Evolutionary conservation across 495 filamentous ascomycete species (phyloP), one percentile per base, ranked within the genome.

Genomic region (Arthonia radiata): DNA sequence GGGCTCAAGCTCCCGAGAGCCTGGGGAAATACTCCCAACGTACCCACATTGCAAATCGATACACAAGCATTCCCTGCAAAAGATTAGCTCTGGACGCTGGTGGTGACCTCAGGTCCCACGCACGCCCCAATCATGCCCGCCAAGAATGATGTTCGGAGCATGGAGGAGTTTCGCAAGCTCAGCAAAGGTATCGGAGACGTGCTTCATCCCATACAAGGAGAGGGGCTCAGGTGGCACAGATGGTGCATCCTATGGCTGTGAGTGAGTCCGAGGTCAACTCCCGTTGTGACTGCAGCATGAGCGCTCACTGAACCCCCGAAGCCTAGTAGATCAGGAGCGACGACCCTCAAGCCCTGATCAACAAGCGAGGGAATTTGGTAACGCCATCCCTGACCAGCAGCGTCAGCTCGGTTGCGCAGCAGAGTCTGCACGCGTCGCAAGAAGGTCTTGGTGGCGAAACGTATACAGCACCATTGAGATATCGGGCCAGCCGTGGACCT

Each of bases 101-200:
- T 17, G 13, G 21, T 12, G 3, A 22, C 2, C 9, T 16, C 8
- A 15, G 13, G 61, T 33, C 10, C 46, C 37, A 24, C 52, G 27
- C 24, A 25, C 56, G 39, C 68, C 78, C 82, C 81, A 91, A 46
- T 91, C 80, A 43, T 91, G 80, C 5, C 78, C 80, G 9, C 74
- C 72, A 8, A 90, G 54, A 15, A 89, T 67, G 34, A 78, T 66
- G 5, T 45, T 52, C 6, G 48, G 42, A 19, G 57, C 56, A 13
- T 63, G 54, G 13, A 83, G 48, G 13, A 67, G 57, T 3, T 43
- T 38, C 3, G 69, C 61, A 5, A 80, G 53, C 31, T 59, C 64
- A 13, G 58, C 64, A 37, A 89, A 62, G 39, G 82, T 75, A 23
- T 67, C 59, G 13, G 73, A 60, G 31, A 65, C 60, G 23, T 56